Conservation (phyloP, 2,329 filamentous ascomycete genomes). For the Penicillium crustosum region DNA sequence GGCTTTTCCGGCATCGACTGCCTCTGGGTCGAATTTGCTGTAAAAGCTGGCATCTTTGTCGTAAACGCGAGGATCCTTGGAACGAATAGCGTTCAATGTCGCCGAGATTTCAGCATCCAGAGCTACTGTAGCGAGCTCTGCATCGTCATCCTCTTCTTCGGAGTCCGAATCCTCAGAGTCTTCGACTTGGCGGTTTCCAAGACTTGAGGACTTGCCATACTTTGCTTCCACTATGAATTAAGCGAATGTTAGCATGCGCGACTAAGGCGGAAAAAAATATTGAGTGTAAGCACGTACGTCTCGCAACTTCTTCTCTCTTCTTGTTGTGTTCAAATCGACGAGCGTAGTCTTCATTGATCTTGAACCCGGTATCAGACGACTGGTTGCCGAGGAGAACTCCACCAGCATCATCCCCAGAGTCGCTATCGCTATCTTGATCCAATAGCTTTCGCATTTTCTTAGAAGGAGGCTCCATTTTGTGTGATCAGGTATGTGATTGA, state of each 20-base stretch:
- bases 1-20: constrained; percentile 39
- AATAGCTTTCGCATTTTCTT: constrained; percentile 44
- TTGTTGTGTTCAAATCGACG: constrained; percentile 94
- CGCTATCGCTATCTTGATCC: constrained; percentile 43
- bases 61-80: constrained; percentile 89
- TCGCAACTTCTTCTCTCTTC: constrained; percentile 81
- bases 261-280: background rate
- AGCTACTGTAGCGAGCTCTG: constrained; percentile 78
- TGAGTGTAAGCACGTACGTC: constrained; percentile 35
- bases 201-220: constrained; percentile 55
- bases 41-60: constrained; percentile 80
- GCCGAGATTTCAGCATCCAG: constrained; percentile 85
- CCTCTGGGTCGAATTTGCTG: constrained; percentile 58
- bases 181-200: constrained; percentile 43
- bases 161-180: constrained; percentile 62
- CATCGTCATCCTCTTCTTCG: constrained; percentile 87
- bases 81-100: constrained; percentile 81
- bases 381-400: constrained; percentile 37
- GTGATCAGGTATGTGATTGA: constrained; percentile 1
- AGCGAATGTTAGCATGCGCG: constrained; percentile 3
- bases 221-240: constrained; percentile 78
- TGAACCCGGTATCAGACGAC: constrained; percentile 54
- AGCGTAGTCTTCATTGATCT: constrained; percentile 88
- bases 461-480: constrained; percentile 43
- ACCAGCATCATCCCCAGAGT: constrained; percentile 42